Conservation (phyloP, 1,139 yeast genomes). For the Debaryomyces fabryi region DNA sequence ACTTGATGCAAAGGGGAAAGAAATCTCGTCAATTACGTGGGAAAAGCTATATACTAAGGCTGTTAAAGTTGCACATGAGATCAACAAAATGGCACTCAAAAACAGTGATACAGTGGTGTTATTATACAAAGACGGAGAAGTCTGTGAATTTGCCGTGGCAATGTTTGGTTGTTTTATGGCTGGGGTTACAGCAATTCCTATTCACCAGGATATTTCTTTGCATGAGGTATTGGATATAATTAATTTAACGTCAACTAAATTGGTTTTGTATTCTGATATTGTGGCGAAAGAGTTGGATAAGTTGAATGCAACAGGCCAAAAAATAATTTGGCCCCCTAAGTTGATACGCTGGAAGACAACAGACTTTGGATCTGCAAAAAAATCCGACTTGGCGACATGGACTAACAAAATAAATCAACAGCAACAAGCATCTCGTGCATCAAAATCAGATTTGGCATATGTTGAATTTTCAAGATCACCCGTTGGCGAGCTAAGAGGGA, state of each 20-base stretch:
- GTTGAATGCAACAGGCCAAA: conserved; percentile 40
- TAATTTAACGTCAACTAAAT: conserved; percentile 72
- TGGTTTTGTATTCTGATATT: conserved; percentile 79
- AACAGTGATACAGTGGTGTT: conserved; percentile 84
- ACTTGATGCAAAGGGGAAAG: conserved; percentile 81
- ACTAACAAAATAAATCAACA: conserved; percentile 24
- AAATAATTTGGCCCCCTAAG: conserved; percentile 47
- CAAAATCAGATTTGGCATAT: conserved; percentile 70
- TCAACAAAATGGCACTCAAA: conserved; percentile 67
- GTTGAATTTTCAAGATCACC: conserved; percentile 92
- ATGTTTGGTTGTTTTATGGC: conserved; percentile 91
- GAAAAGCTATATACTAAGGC: conserved; percentile 83
- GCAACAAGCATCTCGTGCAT: conserved; percentile 20
- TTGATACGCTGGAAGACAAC: conserved; percentile 80
- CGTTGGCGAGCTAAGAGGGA: conserved; percentile 89
- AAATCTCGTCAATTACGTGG: conserved; percentile 78
- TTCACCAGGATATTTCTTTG: conserved; percentile 70
- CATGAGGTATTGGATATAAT: conserved; percentile 74
- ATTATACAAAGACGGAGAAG: conserved; percentile 82
- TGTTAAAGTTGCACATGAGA: conserved; percentile 86
- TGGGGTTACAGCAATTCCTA: conserved; percentile 93
- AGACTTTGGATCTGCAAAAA: conserved; percentile 74
- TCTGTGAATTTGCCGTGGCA: conserved; percentile 83
- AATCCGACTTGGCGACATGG: conserved; percentile 41
- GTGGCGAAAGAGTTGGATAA: conserved; percentile 73